Percentiles rank a stretch among this genome's conserved stretches.
Conservation (phyloP, 352 stramenopile genomes). For the Phytophthora ohioensis region DNA sequence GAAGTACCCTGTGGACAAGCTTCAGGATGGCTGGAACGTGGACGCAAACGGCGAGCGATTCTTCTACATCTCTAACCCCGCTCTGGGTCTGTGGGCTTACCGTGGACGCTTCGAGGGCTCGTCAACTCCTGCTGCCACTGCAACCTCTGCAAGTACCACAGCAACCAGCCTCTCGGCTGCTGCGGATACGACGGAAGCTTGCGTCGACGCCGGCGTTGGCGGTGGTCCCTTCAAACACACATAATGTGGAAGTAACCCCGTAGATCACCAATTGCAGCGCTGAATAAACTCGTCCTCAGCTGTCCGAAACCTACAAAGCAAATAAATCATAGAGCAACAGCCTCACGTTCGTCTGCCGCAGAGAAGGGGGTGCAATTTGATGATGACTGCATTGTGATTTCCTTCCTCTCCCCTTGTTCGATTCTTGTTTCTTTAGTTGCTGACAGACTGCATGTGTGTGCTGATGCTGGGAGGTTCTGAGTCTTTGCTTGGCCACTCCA, state of each 20-base stretch:
- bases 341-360: constrained; percentile 1
- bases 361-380: constrained; percentile 19
- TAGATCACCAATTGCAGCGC: background rate
- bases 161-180: constrained; percentile 44
- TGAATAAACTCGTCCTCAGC: constrained; percentile 7
- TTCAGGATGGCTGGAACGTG: constrained; percentile 95
- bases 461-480: background rate
- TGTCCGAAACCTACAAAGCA: background rate
- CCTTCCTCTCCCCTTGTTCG: constrained; percentile 22
- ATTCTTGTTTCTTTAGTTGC: constrained; percentile 26
- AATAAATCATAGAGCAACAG: constrained; percentile 16
- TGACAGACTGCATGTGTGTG: constrained; percentile 9
- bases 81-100: constrained; percentile 96
- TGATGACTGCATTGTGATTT: constrained; percentile 45
- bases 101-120: constrained; percentile 81
- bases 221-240: constrained; percentile 79
- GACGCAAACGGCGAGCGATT: constrained; percentile 88
- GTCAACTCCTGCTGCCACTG: constrained; percentile 7
- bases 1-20: constrained; percentile 82
- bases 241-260: constrained; percentile 9
- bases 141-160: constrained; percentile 21
- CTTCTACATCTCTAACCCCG: constrained; percentile 98
- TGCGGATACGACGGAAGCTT: constrained; percentile 59
- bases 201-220: constrained; percentile 75
- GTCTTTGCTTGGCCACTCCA: background rate